Base-by-base conservation (phyloP, 2,329 filamentous ascomycete genomes). In the Tolypocladium sp. region DNA sequence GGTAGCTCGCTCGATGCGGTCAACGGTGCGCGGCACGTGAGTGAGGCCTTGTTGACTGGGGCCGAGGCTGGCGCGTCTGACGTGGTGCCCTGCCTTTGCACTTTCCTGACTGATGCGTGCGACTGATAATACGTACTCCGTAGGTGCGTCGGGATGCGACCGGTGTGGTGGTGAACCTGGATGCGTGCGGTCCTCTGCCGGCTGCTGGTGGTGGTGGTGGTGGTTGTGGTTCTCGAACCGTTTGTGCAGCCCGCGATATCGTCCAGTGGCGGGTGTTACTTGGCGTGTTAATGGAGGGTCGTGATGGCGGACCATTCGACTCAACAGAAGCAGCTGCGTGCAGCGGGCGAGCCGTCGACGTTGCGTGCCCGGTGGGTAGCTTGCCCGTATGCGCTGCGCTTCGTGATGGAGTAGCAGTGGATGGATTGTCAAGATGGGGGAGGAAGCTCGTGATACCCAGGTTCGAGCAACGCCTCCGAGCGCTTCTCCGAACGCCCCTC, bases 1-100 rank as follows among this genome's bases (percentile, higher is more conserved):
- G 52, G 52, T 54, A 2, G n/a, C 53, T 55, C 22, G 5, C 22
- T 41, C 53, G n/a, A 40, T 55, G 53, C 53, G n/a, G 53, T 10
- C 35, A 33, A 56, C 52, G 42, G 52, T 9, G 57, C 57, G n/a
- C 53, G 53, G 53, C 57, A 58, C 57, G 57, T 58, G 52, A 49
- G 53, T 3, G 49, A 52, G 49, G 13, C 44, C 44, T 30, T 17
- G 44, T 49, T 20, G 42, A 27, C 22, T 42, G 35, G 55, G 42
- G 55, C 44, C 56, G 56, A 57, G 38, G 41, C 57, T 30, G 33
- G n/a, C n/a, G 27, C 25, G 25, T 33, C 57, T 55, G 57, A 49
- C 52, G 57, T 55, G 57, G 54, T 56, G 55, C 15, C 25, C 25
- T 22, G 10, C 35, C 42, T 27, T n/a, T 8, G 41, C n/a, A 2